These are phyloP conservation scores for Clitoria ternatea DNA, from an alignment of 306 rosid species.

Conservation along the genomic window DNA sequence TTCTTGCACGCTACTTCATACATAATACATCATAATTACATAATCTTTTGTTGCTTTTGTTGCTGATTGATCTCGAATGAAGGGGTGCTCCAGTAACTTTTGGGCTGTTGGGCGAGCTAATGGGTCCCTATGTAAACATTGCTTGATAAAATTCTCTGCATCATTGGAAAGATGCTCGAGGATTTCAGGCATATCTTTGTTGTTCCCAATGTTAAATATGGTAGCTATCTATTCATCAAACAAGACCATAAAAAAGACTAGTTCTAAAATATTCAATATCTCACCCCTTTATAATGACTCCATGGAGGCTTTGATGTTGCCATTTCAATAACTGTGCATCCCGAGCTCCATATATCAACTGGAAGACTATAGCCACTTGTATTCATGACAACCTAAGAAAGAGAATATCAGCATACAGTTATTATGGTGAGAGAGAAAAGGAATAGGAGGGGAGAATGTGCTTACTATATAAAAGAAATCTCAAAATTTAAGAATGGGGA, in stretches of 20 bases:
- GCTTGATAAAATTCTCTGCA: slow-evolving; percentile 64
- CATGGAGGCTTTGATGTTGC: slow-evolving; percentile 89
- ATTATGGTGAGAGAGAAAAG: neutral
- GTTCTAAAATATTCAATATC: slow-evolving; percentile 34
- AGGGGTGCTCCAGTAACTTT: slow-evolving; percentile 64
- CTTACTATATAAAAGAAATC: neutral
- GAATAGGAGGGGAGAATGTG: neutral
- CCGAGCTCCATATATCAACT: slow-evolving; percentile 93
- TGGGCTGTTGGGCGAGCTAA: slow-evolving; percentile 71
- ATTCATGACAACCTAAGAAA: slow-evolving; percentile 84
- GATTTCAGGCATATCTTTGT: slow-evolving; percentile 86
- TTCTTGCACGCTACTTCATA: neutral
- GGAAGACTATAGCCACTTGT: slow-evolving; percentile 74
- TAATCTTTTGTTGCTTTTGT: slow-evolving; percentile 48
- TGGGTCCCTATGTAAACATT: slow-evolving; percentile 79
- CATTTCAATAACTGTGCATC: slow-evolving; percentile 93
- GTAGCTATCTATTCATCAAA: slow-evolving; percentile 68
- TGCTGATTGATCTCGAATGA: slow-evolving; percentile 68
- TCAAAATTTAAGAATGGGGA: neutral
- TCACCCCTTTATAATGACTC: slow-evolving; percentile 94
- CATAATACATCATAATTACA: neutral
- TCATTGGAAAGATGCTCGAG: slow-evolving; percentile 80
- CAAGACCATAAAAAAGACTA: neutral
- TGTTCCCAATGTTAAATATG: slow-evolving; percentile 88
- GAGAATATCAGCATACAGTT: slow-evolving; percentile 11